Evolutionary conservation across 1,284 basidiomycete species (phyloP).

Genomic region (Rhizopogon parksii): DNA sequence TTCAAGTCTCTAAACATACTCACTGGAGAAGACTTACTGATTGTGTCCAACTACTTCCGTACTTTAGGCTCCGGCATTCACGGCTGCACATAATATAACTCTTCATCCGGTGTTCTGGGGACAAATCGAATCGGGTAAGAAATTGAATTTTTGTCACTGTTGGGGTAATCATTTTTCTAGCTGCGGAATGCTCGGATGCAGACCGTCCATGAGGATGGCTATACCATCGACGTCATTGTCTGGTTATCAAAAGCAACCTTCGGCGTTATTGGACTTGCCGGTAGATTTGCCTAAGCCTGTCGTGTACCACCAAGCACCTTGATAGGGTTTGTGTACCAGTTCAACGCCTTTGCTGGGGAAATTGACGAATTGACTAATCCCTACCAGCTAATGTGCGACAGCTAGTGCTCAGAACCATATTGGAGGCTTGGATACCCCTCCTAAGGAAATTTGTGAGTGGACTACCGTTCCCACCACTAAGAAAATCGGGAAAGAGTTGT

Average conservation of each 20-base stretch:
- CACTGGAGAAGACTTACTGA: background rate
- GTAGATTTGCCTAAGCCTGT: slow-evolving; percentile 20
- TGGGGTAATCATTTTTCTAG: slow-evolving; percentile 20
- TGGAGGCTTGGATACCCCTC: slow-evolving; percentile 57
- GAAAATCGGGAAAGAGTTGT: slow-evolving; percentile 6
- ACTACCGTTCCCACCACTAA: slow-evolving; percentile 4
- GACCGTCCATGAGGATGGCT: slow-evolving; percentile 13
- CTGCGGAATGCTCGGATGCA: slow-evolving; percentile 42
- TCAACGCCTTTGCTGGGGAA: slow-evolving; percentile 42
- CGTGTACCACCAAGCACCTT: background rate
- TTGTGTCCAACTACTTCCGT: background rate
- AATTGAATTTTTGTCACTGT: background rate
- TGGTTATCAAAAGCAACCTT: slow-evolving; percentile 62
- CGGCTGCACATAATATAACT: slow-evolving; percentile 44
- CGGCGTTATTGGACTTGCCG: slow-evolving; percentile 67
- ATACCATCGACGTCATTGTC: slow-evolving; percentile 48
- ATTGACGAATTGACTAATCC: slow-evolving; percentile 50
- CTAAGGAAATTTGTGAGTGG: slow-evolving; percentile 48
- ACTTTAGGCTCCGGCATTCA: slow-evolving; percentile 50
- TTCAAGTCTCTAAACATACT: background rate
- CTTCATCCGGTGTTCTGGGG: slow-evolving; percentile 56
- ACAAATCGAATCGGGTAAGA: slow-evolving; percentile 51
- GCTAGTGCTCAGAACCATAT: slow-evolving; percentile 46
- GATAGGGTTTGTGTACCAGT: slow-evolving; percentile 56
- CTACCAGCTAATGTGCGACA: slow-evolving; percentile 34